phyloP scores from a whole-genome alignment of 2,329 filamentous ascomycete genomes.

The Claviceps pazoutovae region DNA sequence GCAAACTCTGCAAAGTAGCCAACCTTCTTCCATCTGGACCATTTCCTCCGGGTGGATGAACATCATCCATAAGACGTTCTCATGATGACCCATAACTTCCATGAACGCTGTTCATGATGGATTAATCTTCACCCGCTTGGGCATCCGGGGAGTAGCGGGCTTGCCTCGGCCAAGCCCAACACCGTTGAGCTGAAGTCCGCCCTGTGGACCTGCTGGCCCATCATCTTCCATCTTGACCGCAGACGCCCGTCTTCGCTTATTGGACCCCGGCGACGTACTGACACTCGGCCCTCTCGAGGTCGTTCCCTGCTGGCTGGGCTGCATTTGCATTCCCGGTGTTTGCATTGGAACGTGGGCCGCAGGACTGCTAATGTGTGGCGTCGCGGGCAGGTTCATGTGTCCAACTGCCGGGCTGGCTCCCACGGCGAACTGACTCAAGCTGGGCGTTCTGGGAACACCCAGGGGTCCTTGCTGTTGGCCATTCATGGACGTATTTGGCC shows the following conservation, averaged over 20 bases:
- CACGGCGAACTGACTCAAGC: slow-evolving; percentile 43
- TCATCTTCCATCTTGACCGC: slow-evolving; percentile 45
- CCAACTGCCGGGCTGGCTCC: slow-evolving; percentile 44
- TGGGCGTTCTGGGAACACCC: slow-evolving; percentile 35
- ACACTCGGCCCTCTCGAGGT: slow-evolving; percentile 52
- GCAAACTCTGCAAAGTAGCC: too few species aligned
- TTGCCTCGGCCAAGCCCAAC: slow-evolving; percentile 32
- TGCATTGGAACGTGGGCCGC: slow-evolving; percentile 45
- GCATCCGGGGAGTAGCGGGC: slow-evolving; percentile 42
- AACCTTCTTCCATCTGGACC: too few species aligned
- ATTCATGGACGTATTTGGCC: slow-evolving; percentile 26
- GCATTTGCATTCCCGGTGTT: slow-evolving; percentile 51
- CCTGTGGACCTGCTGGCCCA: slow-evolving; percentile 34
- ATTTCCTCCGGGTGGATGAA: too few species aligned
- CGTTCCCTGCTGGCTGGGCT: slow-evolving; percentile 55
- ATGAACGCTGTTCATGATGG: slow-evolving; percentile 14
- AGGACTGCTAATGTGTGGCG: slow-evolving; percentile 46
- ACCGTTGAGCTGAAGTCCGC: slow-evolving; percentile 36
- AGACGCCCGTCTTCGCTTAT: slow-evolving; percentile 44
- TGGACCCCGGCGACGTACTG: slow-evolving; percentile 50
- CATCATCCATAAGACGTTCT: too few species aligned
- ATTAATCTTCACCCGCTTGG: slow-evolving; percentile 39
- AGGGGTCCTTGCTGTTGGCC: slow-evolving; percentile 33
- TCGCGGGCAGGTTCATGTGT: slow-evolving; percentile 49
- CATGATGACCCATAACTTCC: too few species aligned